Base-by-base conservation (phyloP, 2,329 filamentous ascomycete genomes). In the Pyricularia sp. region DNA sequence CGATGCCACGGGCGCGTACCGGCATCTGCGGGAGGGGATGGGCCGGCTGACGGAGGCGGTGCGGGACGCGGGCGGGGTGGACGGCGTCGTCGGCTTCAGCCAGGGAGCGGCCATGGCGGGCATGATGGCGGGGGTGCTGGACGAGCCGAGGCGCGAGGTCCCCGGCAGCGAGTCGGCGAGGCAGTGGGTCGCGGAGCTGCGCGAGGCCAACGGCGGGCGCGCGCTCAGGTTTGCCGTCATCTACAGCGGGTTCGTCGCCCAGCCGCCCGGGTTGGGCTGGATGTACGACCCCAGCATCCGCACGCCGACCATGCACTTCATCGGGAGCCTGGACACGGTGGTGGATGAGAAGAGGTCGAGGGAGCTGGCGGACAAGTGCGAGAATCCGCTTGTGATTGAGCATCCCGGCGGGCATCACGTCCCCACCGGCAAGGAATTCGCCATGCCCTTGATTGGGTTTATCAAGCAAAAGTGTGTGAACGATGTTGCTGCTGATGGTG, bases 351-450 rank as follows among this genome's bases (percentile, higher is more conserved):
- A 76, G 64, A 79, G 90, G 71, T 90, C 85, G 73, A 78, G 83
- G 70, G 82, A 79, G 26, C 76, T 97, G 66, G 81, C 89, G 2
- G 86, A 91, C 28, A 80, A 82, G 61, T 91, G 87, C 73, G 79
- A 75, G 31, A 81, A 79, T 33, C 79, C 81, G 0, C 60, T 79
- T 72, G 79, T 84, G 68, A 72, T 85, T 70, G 83, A 88, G 70
- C 91, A 96, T 75, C 93, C 93, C 1, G 93, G 93, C 8, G 93
- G 93, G 0, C 93, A 97, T 74, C 92, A 96, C 72, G 84, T 97
- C 71, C 93, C 93, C 0, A 86, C 91, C 66, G 85, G 88, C 69
- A 91, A 89, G 78, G 88, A 92, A 69, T 94, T 89, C 83, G 85
- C 88, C 24, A 87, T 88, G 79, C 88, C 88, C 35, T 76, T 96